Percentiles rank a stretch among this genome's conserved stretches.
These are phyloP conservation scores for Mortierella claussenii DNA, from an alignment of 192 early-diverging fungal genomes.

Conservation along the genomic window DNA sequence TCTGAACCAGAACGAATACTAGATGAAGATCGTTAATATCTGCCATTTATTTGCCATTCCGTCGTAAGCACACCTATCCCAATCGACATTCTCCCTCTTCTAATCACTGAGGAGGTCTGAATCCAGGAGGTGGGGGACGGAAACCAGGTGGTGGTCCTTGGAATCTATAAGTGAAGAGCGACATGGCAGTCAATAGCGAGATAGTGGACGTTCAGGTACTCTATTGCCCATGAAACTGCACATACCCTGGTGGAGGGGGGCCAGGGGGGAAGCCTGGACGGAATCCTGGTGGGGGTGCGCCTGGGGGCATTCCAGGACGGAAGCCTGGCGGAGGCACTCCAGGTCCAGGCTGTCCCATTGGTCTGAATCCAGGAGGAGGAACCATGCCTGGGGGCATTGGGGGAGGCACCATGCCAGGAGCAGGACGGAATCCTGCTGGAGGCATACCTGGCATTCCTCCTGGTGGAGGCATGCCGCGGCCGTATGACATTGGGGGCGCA, in stretches of 20 bases:
- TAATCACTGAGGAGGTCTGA: slow-evolving; percentile 34
- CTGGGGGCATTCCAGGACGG: slow-evolving; percentile 59
- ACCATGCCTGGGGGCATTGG: slow-evolving; percentile 59
- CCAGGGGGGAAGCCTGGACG: slow-evolving; percentile 57
- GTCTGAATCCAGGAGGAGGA: slow-evolving; percentile 62
- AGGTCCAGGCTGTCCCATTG: slow-evolving; percentile 53
- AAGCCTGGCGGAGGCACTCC: slow-evolving; percentile 70
- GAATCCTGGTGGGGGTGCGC: slow-evolving; percentile 61
- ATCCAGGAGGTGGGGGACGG: slow-evolving; percentile 45
- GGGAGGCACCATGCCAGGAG: slow-evolving; percentile 50
- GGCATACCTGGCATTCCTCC: slow-evolving; percentile 75
- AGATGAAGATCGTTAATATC: no score
- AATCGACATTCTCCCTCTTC: slow-evolving; percentile 12
- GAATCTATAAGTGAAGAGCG: no score
- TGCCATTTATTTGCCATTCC: no score
- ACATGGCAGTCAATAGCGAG: no score
- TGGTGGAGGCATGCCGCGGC: slow-evolving; percentile 72
- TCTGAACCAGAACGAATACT: no score
- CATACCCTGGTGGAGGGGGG: slow-evolving; percentile 52
- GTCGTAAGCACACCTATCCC: no score
- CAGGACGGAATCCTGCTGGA: slow-evolving; percentile 63
- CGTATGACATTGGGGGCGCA: slow-evolving; percentile 81
- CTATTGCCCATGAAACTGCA: no score
- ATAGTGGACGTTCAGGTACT: no score
- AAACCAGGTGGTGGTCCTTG: slow-evolving; percentile 42